phyloP scores from a whole-genome alignment of 2,329 filamentous ascomycete genomes.

The Phaeoacremonium minimum region DNA sequence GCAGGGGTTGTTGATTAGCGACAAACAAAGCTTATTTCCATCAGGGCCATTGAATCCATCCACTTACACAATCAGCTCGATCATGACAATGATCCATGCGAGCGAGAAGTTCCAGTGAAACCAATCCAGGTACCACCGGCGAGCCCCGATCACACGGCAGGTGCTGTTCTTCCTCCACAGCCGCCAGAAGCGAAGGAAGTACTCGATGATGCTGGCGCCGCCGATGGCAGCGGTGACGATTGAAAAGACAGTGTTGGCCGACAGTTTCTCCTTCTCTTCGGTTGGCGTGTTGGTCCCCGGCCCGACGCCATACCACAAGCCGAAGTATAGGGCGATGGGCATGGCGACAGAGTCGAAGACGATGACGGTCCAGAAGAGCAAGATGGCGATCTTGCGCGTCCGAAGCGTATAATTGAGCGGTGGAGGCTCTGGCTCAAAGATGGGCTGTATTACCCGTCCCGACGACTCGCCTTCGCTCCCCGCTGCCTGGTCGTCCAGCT shows the following conservation, averaged over 20 bases:
- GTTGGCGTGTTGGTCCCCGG: slow-evolving; percentile 24
- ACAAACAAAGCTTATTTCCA: too few relatives aligned
- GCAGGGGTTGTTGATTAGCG: too few relatives aligned
- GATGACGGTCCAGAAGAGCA: slow-evolving; percentile 39
- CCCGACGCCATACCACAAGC: slow-evolving; percentile 34
- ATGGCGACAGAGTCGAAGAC: slow-evolving; percentile 43
- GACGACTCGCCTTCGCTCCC: too few relatives aligned
- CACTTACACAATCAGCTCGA: slow-evolving; percentile 45
- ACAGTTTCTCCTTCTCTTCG: slow-evolving; percentile 22
- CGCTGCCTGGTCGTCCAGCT: too few relatives aligned
- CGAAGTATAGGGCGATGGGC: slow-evolving; percentile 49
- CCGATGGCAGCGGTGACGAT: slow-evolving; percentile 49
- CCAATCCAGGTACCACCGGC: slow-evolving; percentile 40
- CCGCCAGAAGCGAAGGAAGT: slow-evolving; percentile 46
- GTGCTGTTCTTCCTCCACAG: slow-evolving; percentile 46
- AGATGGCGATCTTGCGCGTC: slow-evolving; percentile 35
- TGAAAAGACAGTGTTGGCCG: slow-evolving; percentile 35
- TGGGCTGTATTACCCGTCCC: slow-evolving; percentile 3
- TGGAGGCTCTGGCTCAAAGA: slow-evolving; percentile 10
- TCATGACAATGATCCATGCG: slow-evolving; percentile 51
- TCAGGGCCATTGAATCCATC: too few relatives aligned
- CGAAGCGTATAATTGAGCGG: slow-evolving; percentile 29
- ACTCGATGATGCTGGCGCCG: slow-evolving; percentile 49
- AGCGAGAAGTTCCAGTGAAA: slow-evolving; percentile 54
- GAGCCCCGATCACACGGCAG: slow-evolving; percentile 37